A percentile compares a stretch with the other conserved stretches of the same genome.
Evolutionary conservation across 208 protist species (phyloP).

Genomic region (Leishmania tarentolae): DNA sequence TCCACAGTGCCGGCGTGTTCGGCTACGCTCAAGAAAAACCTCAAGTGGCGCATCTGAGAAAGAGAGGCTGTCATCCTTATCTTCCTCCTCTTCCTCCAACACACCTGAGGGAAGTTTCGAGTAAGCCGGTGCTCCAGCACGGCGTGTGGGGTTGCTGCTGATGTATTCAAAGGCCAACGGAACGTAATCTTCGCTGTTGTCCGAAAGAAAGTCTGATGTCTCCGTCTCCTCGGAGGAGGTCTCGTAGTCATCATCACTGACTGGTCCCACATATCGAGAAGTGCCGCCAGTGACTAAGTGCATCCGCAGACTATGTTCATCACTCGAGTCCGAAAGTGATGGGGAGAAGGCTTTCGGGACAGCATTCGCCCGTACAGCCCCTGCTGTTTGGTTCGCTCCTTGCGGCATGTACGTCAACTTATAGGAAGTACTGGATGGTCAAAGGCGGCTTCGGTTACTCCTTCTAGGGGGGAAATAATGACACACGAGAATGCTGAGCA

Average conservation of each 20-base stretch:
- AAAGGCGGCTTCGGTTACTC: not conserved
- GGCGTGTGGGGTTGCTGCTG: conserved; percentile 33
- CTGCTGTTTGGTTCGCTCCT: not conserved
- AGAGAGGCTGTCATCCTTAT: conserved; percentile 23
- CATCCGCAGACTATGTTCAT: conserved; percentile 14
- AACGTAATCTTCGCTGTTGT: conserved; percentile 63
- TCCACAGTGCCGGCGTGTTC: conserved; percentile 19
- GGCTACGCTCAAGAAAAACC: conserved; percentile 12
- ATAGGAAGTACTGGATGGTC: not conserved
- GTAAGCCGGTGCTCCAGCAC: conserved; percentile 27
- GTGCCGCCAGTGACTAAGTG: conserved; percentile 16
- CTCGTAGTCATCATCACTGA: conserved; percentile 37
- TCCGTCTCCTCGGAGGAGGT: conserved; percentile 29
- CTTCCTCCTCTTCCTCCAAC: conserved; percentile 12
- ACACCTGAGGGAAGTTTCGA: conserved; percentile 18
- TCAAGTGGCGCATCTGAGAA: conserved; percentile 22
- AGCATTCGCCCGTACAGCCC: not conserved
- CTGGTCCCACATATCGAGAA: conserved; percentile 18
- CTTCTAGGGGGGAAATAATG: conserved; percentile 3
- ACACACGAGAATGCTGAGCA: not conserved
- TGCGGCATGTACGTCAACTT: not conserved
- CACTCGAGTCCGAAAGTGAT: conserved; percentile 24
- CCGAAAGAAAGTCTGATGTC: conserved; percentile 37
- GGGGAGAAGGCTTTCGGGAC: conserved; percentile 2
- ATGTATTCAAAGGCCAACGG: conserved; percentile 58